Conservation (phyloP, 495 filamentous ascomycete species). For the Daldinia caldariorum region DNA sequence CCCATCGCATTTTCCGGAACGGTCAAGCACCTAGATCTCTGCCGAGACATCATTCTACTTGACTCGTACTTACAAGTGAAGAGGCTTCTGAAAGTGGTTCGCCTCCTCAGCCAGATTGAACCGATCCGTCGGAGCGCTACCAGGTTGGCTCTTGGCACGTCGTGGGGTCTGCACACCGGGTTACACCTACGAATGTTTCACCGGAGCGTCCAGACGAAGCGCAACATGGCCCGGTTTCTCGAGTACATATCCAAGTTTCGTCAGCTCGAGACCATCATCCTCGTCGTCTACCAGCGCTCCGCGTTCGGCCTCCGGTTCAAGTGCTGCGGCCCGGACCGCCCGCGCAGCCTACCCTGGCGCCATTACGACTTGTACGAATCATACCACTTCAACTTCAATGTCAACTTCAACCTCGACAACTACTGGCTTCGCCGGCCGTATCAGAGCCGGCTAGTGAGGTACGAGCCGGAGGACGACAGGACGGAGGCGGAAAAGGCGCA, state of each 20-base stretch:
- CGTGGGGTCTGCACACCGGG: slow-evolving; percentile 58
- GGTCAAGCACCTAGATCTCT: slow-evolving; percentile 59
- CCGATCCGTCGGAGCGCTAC: slow-evolving; percentile 56
- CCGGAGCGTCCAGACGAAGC: slow-evolving; percentile 56
- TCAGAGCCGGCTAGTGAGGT: slow-evolving; percentile 55
- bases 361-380: slow-evolving; percentile 54
- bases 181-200: slow-evolving; percentile 58
- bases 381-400: slow-evolving; percentile 62
- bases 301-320: slow-evolving; percentile 57
- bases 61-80: slow-evolving; percentile 62
- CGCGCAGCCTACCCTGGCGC: slow-evolving; percentile 30
- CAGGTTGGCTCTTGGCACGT: slow-evolving; percentile 58
- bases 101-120: slow-evolving; percentile 60
- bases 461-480: slow-evolving; percentile 54
- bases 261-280: slow-evolving; percentile 54
- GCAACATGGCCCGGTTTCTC: slow-evolving; percentile 59
- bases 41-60: slow-evolving; percentile 59
- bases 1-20: slow-evolving; percentile 57
- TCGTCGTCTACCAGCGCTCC: slow-evolving; percentile 60
- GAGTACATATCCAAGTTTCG: slow-evolving; percentile 55
- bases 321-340: slow-evolving; percentile 32
- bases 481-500: slow-evolving; percentile 31
- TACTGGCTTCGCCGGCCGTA: slow-evolving; percentile 54
- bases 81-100: slow-evolving; percentile 57
- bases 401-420: slow-evolving; percentile 60